Conservation (phyloP, 306 rosid species). For the Gastrolobium bilobum region DNA sequence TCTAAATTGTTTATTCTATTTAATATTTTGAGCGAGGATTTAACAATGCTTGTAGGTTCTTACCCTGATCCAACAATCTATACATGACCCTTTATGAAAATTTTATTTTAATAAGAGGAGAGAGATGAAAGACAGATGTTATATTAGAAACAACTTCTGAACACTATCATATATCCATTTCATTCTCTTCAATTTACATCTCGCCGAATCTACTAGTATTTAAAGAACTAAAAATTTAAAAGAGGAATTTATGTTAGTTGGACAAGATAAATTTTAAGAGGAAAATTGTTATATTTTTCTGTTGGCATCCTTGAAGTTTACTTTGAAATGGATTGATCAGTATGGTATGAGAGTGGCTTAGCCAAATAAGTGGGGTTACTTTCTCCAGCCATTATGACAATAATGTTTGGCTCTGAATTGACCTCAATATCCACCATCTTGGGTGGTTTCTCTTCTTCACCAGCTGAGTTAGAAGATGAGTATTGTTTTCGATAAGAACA, state of each 20-base stretch:
- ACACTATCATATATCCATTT: neutral
- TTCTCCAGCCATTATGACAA: constrained; percentile 90
- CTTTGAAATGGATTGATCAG: neutral
- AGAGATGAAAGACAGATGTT: neutral
- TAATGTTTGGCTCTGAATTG: constrained; percentile 58
- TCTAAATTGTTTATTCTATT: too few relatives aligned
- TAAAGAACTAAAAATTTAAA: neutral
- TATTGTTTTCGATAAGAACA: constrained; percentile 55
- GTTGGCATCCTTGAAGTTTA: too few relatives aligned
- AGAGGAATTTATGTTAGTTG: neutral
- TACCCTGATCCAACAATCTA: neutral
- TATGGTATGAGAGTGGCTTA: constrained; percentile 49
- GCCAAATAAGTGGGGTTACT: constrained; percentile 78
- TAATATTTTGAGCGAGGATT: too few relatives aligned
- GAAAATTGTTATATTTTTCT: neutral
- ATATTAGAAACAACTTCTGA: neutral
- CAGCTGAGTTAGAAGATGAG: neutral
- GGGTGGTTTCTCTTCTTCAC: constrained; percentile 48
- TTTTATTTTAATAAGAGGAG: neutral
- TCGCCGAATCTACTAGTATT: constrained; percentile 26
- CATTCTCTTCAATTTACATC: constrained; percentile 41
- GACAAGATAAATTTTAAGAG: neutral
- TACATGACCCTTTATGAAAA: neutral
- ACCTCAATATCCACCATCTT: constrained; percentile 32
- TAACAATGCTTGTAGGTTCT: too few relatives aligned